phyloP scores from a whole-genome alignment of 352 stramenopile species.

The Peronosclerospora sorghi region DNA sequence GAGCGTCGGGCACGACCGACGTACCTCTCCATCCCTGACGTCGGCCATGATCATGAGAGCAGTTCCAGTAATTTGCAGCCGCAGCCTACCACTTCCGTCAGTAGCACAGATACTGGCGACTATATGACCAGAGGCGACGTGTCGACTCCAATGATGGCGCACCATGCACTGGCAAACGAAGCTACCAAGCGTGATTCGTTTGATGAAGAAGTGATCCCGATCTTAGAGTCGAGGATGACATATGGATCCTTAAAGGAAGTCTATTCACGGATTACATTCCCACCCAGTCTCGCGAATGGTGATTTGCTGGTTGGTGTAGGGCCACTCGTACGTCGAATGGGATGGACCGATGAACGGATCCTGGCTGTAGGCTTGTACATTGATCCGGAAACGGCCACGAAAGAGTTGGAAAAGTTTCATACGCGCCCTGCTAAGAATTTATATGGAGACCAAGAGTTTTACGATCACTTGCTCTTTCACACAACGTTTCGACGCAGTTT shows the following conservation, averaged over 20 bases:
- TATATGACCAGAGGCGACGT: conserved; percentile 1
- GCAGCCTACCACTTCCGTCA: conserved; percentile 10
- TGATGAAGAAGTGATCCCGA: conserved; percentile 40
- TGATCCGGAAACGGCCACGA: conserved; percentile 42
- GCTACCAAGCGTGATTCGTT: conserved; percentile 21
- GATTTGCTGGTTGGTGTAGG: conserved; percentile 67
- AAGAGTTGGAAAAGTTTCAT: conserved; percentile 48
- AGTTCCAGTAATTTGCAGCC: conserved; percentile 14
- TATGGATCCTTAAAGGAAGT: conserved; percentile 62
- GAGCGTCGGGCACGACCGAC: conserved; percentile 50
- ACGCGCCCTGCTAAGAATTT: conserved; percentile 44
- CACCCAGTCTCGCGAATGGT: conserved; percentile 56
- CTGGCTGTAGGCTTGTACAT: conserved; percentile 72
- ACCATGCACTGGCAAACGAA: conserved; percentile 18
- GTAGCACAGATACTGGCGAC: conserved; percentile 1
- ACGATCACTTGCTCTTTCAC: conserved; percentile 45
- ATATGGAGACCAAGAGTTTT: conserved; percentile 66
- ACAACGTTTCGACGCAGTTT: conserved; percentile 64
- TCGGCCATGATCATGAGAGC: conserved; percentile 21
- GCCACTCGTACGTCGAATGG: conserved; percentile 62
- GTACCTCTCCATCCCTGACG: conserved; percentile 58
- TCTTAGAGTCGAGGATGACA: conserved; percentile 51
- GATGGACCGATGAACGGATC: conserved; percentile 77
- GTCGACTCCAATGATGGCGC: conserved; percentile 13
- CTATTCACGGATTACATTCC: conserved; percentile 71